Base-by-base conservation (phyloP, 768 basidiomycete species). In the Hypholoma fasciculare region DNA sequence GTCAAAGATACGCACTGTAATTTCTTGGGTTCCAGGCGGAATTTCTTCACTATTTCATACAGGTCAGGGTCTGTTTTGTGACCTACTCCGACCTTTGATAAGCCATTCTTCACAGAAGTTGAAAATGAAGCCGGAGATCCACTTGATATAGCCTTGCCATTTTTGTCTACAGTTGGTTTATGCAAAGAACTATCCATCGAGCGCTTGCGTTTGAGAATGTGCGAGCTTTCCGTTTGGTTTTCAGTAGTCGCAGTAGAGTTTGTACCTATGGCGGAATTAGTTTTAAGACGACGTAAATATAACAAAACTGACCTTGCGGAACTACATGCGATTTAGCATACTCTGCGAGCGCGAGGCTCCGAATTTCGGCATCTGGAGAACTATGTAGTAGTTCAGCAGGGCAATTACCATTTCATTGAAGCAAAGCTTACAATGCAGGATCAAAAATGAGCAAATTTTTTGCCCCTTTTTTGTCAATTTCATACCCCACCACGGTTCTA, bases 401-500 rank as follows among this genome's bases (percentile, higher is more conserved):
- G 49, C 34, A 52, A 34, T 27, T 39, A 20, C 13, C 40, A 37
- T 27, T 6, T 13, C 48, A 43, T 44, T 11, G 43, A 37, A 47
- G 12, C 20, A 43, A 46, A 43, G 27, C 76, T 64, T 60, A 90
- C 91, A 67, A 78, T 14, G 84, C 83, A 16, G 94, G 92, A 74
- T 97, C 92, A 61, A 94, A 92, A 7, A 82, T 75, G 13, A 96
- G 76, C 8, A 97, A 78, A 61, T 83, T 87, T 39, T 83, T 76
- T 12, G 74, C 70, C 7, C 85, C 87, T 14, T 76, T 75, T 63
- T 79, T 82, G 53, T 76, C 77, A 39, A 87, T 71, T 70, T 96
- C 92, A 63, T 89, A 95, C 1, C 94, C 94, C 2, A 97, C 80
- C 12, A 97, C 85, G 4, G 89, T 88, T 23, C 90, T 74, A n/a